Base-by-base conservation (phyloP, 1,139 yeast species). In the Spathaspora sp. region DNA sequence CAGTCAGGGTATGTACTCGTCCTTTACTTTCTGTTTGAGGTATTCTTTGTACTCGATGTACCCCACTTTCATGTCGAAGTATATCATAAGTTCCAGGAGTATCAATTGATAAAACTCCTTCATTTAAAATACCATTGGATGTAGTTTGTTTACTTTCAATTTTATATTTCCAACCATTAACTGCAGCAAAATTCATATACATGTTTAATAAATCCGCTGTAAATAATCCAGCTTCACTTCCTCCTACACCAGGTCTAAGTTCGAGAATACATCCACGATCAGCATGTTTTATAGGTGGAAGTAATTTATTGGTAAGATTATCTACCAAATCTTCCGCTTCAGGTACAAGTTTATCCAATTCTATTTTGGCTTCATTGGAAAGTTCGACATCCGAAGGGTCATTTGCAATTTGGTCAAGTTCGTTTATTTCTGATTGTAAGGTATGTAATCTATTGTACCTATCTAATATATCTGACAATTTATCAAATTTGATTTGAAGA, bases 1-100 rank as follows among this genome's bases (percentile, higher is more conserved):
- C 89, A 0, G 99, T 93, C 0, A 97, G 89, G 0, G 99, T 93
- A 62, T 93, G 99, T 3, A 89, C 86, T 44, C 99, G 72, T 4
- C 99, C 99, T 62, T 93, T 91, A 4, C 89, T 79, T 61, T 93
- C 99, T 0, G 99, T 93, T 29, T 82, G 86, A 0, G 99, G 99
- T 4, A 93, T 82, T 50, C 99, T 70, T 63, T 93, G 99, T 1
- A 93, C 99, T 43, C 99, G 71, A 61, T 93, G 99, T 11, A 93
- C 97, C 1, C 99, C 99, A 43, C 96, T 89, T 62, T 93, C 99
- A 58, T 81, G 85, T 51, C 95, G 78, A 47, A 93, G 66, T 26
- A 74, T 59, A 52, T 85, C 84, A 60, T 84, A 93, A 1, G 95
- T 78, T 0, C 96, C 96, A 0, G 87, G 84, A 47, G 82, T 81